A percentile compares a stretch with the other conserved stretches of the same genome.
Conservation (phyloP, 1,139 yeast species). For the Kazachstania sp. region DNA sequence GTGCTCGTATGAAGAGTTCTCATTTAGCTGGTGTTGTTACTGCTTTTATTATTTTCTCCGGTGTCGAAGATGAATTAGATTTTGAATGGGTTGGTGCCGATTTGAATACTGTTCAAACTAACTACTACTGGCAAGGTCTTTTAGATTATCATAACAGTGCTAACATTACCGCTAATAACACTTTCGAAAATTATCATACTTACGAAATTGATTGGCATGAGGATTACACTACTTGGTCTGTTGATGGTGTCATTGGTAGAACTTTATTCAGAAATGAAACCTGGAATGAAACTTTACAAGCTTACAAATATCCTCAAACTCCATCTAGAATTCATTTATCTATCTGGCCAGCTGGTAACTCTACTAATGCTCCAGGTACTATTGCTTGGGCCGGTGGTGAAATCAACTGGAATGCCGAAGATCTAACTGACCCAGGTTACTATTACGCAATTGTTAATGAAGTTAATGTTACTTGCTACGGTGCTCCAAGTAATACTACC, state of each 20-base stretch:
- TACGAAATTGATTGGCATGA: constrained; percentile 80
- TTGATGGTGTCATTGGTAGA: constrained; percentile 66
- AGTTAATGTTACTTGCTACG: constrained; percentile 58
- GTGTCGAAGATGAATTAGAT: constrained; percentile 86
- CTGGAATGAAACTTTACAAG: constrained; percentile 51
- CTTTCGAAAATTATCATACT: constrained; percentile 63
- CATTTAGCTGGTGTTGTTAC: constrained; percentile 74
- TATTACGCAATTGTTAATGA: constrained; percentile 58
- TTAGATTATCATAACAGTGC: constrained; percentile 57
- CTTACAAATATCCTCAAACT: constrained; percentile 73
- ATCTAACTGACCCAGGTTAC: constrained; percentile 67
- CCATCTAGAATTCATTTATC: constrained; percentile 81
- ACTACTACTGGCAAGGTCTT: constrained; percentile 69
- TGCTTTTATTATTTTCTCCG: constrained; percentile 77
- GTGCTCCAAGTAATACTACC: constrained; percentile 47
- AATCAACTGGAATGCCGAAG: constrained; percentile 73
- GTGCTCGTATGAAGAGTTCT: constrained; percentile 63
- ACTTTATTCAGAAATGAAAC: constrained; percentile 59
- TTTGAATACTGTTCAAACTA: constrained; percentile 58
- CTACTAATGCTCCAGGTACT: constrained; percentile 62
- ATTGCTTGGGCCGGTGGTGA: constrained; percentile 91
- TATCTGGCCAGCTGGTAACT: constrained; percentile 86
- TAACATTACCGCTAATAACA: constrained; percentile 40
- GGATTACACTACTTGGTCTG: constrained; percentile 60
- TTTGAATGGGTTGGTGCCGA: constrained; percentile 76